Base-by-base conservation (phyloP, 2,329 filamentous ascomycete genomes). In the Neofusicoccum sp. region DNA sequence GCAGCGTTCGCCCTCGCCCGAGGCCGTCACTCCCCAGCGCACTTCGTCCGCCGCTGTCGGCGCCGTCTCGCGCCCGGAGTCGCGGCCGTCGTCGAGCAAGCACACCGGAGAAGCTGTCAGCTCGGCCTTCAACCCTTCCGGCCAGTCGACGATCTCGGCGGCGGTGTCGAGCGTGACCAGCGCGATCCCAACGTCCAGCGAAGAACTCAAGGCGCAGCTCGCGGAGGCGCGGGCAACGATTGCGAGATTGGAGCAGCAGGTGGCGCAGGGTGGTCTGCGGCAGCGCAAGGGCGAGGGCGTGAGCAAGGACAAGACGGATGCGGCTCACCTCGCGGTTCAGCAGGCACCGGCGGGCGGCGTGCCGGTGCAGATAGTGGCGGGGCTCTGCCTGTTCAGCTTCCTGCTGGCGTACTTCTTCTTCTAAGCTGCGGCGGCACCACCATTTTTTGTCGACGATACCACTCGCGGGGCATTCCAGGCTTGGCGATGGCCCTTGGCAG, bases 361-460 rank as follows among this genome's bases (percentile, higher is more conserved):
- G 3, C 88, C 95, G 0, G 86, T 99, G 53, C 89, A 93, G 74
- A 85, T 93, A 64, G 90, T 90, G 45, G 93, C 95, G 24, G 80
- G 86, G 24, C 80, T 99, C 44, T 97, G 93, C 73, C 80, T 99
- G 69, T 69, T 96, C 65, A 93, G 91, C 80, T 99, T 99, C 80
- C 78, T 99, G 71, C 84, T 98, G 68, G 95, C 92, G 60, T 99
- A 97, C 78, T 86, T 98, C 76, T 92, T 99, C 81, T 99, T 99
- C 78, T 99, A 82, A 56, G 51, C 36, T n/a, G n/a, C 12, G 24
- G 14, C 31, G 14, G 14, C 14, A 11, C 14, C 12, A 40, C 9
- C 36, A 6, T n/a, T n/a, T 40, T 16, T 14, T 28, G 34, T 24
- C 26, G 14, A 31, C n/a, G 51, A 56, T 56, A 56, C 51, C 51